Evolutionary conservation across 371 early-diverging fungal genomes (phyloP), one percentile per base, ranked within the genome.

Genomic region (Funneliformis caledonium): DNA sequence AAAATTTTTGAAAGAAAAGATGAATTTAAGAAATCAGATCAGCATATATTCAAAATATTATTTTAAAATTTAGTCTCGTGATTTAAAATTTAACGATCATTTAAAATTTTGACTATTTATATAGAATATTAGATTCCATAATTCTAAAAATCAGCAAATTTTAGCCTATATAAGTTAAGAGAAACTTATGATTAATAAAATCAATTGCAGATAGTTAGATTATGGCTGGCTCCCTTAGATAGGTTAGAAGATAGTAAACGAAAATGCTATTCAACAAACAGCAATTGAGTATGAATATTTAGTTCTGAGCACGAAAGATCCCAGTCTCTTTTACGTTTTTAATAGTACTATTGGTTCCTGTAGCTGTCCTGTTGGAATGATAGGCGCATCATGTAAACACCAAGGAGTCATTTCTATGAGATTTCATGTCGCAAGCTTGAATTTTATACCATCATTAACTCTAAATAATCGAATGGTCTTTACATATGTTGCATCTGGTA

Each of bases 401-500:
- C 52, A 73, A 31, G 56, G 14, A 26, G 74, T 9, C 9, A 26
- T 74, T 4, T n/a, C 56, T 43, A 37, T 74, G 31, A 64, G 56
- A 74, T 74, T 31, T 74, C 33, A 50, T 19, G 37, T 74, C 48
- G 2, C 52, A 37, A 50, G 3, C 11, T 59, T 74, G 1, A 74
- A 74, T 59, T 74, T 74, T 74, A 7, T 74, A 22, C 37, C 16
- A 14, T 74, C 59, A 74, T 74, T 56, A 74, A 74, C 60, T 50
- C 0, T 12, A 10, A 56, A 74, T 12, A 31, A 74, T 74, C 74
- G 2, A 5, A 50, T 50, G 47, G 9, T 8, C 12, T 74, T n/a
- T 3, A 33, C 19, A 19, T 64, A 64, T 64, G 31, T 64, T 64
- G 64, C 64, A 64, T 0, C 5, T 74, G 33, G 56, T 74, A 70